Percentiles rank a stretch among this genome's conserved stretches.
Conservation (phyloP, 306 rosid species). For the Cucumis sativus region DNA sequence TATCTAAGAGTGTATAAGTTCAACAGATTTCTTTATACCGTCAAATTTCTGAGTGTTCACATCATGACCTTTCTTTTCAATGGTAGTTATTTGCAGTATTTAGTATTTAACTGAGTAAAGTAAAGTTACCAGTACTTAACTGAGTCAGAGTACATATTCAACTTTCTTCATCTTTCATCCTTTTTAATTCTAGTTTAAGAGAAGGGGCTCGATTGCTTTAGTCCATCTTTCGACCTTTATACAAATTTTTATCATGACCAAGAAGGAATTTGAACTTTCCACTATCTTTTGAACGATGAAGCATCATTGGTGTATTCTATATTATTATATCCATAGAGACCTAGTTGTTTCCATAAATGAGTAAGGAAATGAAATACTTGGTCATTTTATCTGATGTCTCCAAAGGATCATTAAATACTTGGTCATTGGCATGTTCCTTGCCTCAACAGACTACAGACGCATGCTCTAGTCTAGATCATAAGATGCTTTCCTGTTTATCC, state of each 20-base stretch:
- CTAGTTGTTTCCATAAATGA: conserved; percentile 1
- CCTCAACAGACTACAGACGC: background rate
- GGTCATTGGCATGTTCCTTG: background rate
- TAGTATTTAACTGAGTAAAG: background rate
- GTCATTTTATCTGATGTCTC: background rate
- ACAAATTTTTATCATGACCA: background rate
- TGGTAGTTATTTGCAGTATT: background rate
- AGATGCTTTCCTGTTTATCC: background rate
- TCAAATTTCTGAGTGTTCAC: background rate
- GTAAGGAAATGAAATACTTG: background rate
- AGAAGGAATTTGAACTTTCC: conserved; percentile 2
- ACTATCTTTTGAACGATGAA: background rate
- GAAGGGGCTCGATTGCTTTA: background rate
- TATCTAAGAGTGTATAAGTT: background rate
- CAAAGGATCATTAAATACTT: background rate
- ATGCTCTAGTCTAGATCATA: background rate
- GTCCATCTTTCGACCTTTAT: background rate
- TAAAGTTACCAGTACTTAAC: background rate
- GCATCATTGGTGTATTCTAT: background rate
- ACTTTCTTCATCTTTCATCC: conserved; percentile 5
- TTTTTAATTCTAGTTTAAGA: background rate
- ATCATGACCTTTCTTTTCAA: background rate
- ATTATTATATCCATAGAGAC: background rate
- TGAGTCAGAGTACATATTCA: background rate
- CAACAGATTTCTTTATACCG: background rate